Evolutionary conservation across 2,329 filamentous ascomycete species (phyloP).

Genomic region (Lecanosticta acicola): DNA sequence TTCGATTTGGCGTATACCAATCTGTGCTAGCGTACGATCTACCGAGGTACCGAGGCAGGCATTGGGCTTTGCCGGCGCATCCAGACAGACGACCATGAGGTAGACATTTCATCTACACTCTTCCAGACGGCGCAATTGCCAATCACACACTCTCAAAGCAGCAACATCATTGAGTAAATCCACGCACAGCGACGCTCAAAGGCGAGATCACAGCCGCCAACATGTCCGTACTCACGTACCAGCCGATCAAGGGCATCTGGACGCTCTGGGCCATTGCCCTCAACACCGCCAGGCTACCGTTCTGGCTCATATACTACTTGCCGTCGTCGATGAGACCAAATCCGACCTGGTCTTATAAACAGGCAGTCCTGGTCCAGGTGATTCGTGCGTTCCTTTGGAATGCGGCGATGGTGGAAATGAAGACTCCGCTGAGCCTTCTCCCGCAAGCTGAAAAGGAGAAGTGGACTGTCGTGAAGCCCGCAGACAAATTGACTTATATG

Average conservation of each 20-base stretch:
- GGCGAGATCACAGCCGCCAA: background rate
- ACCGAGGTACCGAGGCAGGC: too few species aligned
- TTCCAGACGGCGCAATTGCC: too few species aligned
- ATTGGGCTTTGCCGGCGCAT: too few species aligned
- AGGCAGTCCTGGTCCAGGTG: constrained; percentile 35
- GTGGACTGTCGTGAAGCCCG: constrained; percentile 30
- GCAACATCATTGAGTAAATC: too few species aligned
- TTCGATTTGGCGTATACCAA: too few species aligned
- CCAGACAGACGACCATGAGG: too few species aligned
- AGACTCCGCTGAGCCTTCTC: constrained; percentile 31
- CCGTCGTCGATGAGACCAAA: constrained; percentile 35
- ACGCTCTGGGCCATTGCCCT: constrained; percentile 33
- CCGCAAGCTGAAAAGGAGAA: constrained; percentile 36
- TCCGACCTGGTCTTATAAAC: constrained; percentile 36
- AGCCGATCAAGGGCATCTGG: constrained; percentile 40
- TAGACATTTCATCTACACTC: too few species aligned
- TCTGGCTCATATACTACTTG: constrained; percentile 38
- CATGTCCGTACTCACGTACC: constrained; percentile 25
- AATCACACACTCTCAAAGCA: too few species aligned
- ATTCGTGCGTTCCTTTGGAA: constrained; percentile 33
- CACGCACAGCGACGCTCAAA: too few species aligned
- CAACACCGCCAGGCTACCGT: constrained; percentile 35
- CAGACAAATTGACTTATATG: constrained; percentile 12
- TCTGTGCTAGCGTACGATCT: too few species aligned
- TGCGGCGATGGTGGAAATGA: constrained; percentile 20